A percentile compares a stretch with the other conserved stretches of the same genome.
These are phyloP conservation scores for Luvunga scandens DNA, from an alignment of 345 rosid species.

Conservation along the genomic window DNA sequence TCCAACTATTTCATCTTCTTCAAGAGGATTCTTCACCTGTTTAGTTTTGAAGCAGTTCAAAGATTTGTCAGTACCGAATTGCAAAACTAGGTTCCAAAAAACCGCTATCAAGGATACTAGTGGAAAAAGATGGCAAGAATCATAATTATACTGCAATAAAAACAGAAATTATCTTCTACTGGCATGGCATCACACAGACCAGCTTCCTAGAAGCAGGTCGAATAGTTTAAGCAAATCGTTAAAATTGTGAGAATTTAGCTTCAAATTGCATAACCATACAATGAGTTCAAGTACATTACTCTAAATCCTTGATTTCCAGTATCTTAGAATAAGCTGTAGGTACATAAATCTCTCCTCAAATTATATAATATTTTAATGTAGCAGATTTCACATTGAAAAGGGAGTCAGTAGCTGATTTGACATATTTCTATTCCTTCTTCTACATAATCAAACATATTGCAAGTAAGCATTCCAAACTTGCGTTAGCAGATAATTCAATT, in stretches of 20 bases:
- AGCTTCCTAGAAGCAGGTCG: background rate
- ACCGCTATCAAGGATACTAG: background rate
- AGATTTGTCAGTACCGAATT: conserved; percentile 7
- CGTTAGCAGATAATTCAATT: background rate
- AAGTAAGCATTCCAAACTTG: background rate
- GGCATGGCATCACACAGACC: conserved; percentile 1
- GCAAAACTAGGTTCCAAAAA: conserved; percentile 1
- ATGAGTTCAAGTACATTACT: background rate
- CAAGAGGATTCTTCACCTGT: conserved; percentile 90
- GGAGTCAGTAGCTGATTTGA: background rate
- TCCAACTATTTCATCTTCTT: conserved; percentile 74
- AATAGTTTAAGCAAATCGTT: background rate
- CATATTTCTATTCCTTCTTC: background rate
- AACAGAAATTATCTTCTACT: background rate
- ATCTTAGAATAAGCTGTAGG: background rate
- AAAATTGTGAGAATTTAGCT: background rate
- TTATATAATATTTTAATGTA: background rate
- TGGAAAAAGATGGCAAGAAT: background rate
- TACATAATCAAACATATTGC: background rate
- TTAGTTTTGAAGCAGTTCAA: conserved; percentile 17
- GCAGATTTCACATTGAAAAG: background rate
- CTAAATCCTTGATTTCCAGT: background rate
- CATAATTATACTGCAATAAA: background rate
- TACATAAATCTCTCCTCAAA: background rate
- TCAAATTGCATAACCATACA: background rate